Percentiles rank a stretch among this genome's conserved stretches.
phyloP scores from a whole-genome alignment of 352 stramenopile species.

The Pythium apleroticum region DNA sequence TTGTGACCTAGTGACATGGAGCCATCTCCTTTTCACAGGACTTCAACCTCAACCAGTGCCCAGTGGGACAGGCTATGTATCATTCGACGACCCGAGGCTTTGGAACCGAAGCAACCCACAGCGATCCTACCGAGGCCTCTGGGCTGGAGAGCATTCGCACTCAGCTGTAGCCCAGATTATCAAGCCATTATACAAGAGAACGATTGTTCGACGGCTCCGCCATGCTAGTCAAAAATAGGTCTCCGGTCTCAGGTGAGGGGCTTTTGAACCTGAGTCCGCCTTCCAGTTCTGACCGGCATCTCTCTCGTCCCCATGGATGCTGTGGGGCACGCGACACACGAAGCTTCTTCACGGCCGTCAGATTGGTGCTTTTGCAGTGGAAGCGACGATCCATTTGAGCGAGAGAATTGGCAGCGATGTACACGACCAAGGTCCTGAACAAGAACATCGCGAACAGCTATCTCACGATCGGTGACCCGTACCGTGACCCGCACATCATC shows the following conservation, averaged over 20 bases:
- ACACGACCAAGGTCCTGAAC: constrained; percentile 78
- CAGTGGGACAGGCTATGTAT: too few relatives aligned
- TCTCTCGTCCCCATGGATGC: background rate
- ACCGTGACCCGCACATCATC: constrained; percentile 69
- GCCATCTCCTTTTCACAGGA: background rate
- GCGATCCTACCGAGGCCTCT: too few relatives aligned
- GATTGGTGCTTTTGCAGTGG: constrained; percentile 16
- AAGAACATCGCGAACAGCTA: constrained; percentile 83
- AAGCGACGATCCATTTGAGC: background rate
- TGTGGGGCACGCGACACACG: too few relatives aligned
- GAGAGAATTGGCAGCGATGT: constrained; percentile 38
- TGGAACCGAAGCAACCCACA: too few relatives aligned
- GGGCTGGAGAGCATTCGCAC: background rate
- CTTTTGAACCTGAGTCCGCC: background rate
- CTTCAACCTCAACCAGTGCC: background rate
- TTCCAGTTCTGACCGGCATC: constrained; percentile 15
- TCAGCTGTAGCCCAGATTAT: too few relatives aligned
- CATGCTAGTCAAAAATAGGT: constrained; percentile 10
- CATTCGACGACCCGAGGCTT: too few relatives aligned
- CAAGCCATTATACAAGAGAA: too few relatives aligned
- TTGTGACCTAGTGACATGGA: constrained; percentile 4
- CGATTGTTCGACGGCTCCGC: too few relatives aligned
- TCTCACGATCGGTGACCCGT: constrained; percentile 75
- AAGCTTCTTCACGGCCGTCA: background rate
- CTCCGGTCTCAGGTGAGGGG: background rate